Evolutionary conservation across 148 eudicot species (phyloP), one percentile per base, ranked within the genome.

Genomic region (Spergularia marina): DNA sequence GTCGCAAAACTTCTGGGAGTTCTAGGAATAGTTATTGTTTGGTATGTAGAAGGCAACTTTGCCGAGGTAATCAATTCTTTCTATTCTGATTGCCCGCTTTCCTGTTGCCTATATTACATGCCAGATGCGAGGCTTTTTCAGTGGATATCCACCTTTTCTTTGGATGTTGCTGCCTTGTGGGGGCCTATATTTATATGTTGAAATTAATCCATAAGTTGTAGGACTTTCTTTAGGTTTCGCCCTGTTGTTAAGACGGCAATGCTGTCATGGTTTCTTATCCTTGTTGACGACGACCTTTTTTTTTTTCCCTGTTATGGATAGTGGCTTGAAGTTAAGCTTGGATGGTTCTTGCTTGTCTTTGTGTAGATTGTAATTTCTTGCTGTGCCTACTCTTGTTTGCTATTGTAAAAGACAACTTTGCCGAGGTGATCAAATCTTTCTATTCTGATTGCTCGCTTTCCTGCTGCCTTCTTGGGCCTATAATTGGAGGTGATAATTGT

Each of bases 41-140:
- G 36, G 36, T 30, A 5, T 68, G 13, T 21, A 16, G 10, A 14
- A 10, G 74, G 74, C 53, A 72, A 58, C 65, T 57, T 77, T 62
- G 74, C 83, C 79, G 76, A 71, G 76, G 83, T 76, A 53, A 80
- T 80, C 60, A 54, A 52, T 40, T 39, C 10, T 6, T 69, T 74
- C 6, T 30, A 62, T 16, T 69, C 64, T 59, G 64, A 70, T 80
- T n/a, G 55, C 71, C 79, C 49, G 53, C 76, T 75, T 80, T 70
- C 79, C 68, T 73, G 77, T 74, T 79, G 69, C 82, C 74, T 20
- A 79, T 39, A 68, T 21, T 18, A 8, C 36, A 53, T 40, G 74
- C 61, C 74, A 8, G 14, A 36, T 14, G 5, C 21, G n/a, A 61
- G 36, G 40, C 6, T 69, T 51, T 30, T 51, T 30, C 36, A 30